Evolutionary conservation across 352 stramenopile genomes (phyloP).

Genomic region (Elongisporangium senticosum): DNA sequence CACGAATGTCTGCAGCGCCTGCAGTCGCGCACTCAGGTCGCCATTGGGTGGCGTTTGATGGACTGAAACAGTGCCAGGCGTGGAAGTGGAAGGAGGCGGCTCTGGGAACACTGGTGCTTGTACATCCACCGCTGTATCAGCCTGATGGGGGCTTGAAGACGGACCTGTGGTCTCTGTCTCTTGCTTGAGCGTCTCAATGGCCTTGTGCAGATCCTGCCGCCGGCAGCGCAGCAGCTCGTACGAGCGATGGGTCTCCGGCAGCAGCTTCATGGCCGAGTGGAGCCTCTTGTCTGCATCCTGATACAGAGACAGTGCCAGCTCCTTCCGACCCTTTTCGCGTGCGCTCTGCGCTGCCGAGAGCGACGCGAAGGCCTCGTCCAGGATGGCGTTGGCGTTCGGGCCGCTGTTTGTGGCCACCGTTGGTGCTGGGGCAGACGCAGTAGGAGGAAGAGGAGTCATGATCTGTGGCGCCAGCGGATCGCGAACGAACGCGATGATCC

Average conservation of each 20-base stretch:
- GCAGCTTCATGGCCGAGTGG: constrained; percentile 18
- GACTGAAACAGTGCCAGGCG: neutral
- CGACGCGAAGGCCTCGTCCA: constrained; percentile 37
- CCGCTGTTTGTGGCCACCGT: neutral
- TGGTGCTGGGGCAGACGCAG: neutral
- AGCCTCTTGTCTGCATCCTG: constrained; percentile 27
- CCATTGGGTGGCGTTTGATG: neutral
- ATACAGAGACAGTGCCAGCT: constrained; percentile 22
- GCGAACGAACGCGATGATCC: constrained; percentile 13
- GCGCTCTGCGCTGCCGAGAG: constrained; percentile 26
- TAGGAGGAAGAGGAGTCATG: constrained; percentile 3
- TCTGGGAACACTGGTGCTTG: constrained; percentile 1
- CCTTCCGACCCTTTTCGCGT: neutral
- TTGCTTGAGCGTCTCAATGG: constrained; percentile 18
- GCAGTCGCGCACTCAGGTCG: constrained; percentile 31
- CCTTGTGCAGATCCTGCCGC: constrained; percentile 25
- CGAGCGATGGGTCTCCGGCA: constrained; percentile 31
- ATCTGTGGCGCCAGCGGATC: neutral
- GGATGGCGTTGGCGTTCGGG: constrained; percentile 1
- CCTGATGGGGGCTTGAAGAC: neutral
- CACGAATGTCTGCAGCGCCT: constrained; percentile 36
- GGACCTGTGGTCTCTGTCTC: neutral
- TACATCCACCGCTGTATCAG: neutral
- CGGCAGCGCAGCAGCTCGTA: constrained; percentile 22
- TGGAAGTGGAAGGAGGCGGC: neutral